Conservation (phyloP, 1,284 basidiomycete species). For the Apiotrichum porosum region DNA sequence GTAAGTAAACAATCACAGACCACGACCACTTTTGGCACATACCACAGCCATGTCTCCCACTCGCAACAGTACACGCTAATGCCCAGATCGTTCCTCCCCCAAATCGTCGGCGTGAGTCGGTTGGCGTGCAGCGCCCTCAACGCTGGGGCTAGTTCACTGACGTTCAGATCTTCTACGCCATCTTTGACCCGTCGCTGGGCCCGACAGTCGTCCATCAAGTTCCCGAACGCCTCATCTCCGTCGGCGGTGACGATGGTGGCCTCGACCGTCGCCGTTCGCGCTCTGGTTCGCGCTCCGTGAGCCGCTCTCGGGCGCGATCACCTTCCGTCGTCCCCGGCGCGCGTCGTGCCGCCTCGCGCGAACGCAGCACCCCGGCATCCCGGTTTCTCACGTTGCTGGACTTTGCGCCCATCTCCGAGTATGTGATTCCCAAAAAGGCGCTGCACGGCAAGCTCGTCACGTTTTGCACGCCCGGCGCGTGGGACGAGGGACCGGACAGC, state of each 20-base stretch:
- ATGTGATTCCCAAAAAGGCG: constrained; percentile 82
- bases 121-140: background rate
- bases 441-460: constrained; percentile 85
- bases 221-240: constrained; percentile 47
- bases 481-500: constrained; percentile 11
- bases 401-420: constrained; percentile 86
- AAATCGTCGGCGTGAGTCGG: constrained; percentile 44
- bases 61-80: background rate
- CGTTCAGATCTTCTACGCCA: constrained; percentile 47
- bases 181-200: constrained; percentile 45
- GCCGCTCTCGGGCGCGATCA: background rate
- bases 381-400: constrained; percentile 62
- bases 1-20: background rate
- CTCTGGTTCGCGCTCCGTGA: constrained; percentile 21
- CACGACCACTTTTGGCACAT: background rate
- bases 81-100: constrained; percentile 47
- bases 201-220: constrained; percentile 47
- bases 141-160: too few species aligned
- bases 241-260: background rate
- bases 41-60: background rate
- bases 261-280: constrained; percentile 15
- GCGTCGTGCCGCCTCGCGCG: background rate
- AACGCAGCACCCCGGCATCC: constrained; percentile 3
- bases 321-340: background rate
- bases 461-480: constrained; percentile 36